These are phyloP conservation scores for Sporothrix brunneoviolacea DNA, from an alignment of 2,329 filamentous ascomycete genomes.

Conservation along the genomic window DNA sequence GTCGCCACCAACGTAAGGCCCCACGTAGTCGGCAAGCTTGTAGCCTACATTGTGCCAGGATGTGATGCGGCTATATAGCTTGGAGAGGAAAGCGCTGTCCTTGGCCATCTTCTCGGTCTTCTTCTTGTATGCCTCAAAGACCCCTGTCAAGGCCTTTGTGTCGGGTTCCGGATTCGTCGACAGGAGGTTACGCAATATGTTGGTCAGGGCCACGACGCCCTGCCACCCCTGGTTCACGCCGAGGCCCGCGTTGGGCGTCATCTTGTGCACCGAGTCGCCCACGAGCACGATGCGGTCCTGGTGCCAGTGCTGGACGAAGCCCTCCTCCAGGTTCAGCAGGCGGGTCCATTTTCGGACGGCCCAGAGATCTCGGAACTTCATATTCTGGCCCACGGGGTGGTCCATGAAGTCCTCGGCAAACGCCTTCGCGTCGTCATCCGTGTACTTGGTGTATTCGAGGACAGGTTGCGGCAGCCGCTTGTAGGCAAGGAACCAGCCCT, in stretches of 20 bases:
- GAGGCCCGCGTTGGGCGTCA: constrained; percentile 14
- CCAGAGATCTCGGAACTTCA: constrained; percentile 12
- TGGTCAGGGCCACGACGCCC: constrained; percentile 13
- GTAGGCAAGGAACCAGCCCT: constrained; percentile 15
- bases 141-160: not conserved
- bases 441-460: not conserved
- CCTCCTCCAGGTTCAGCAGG: constrained; percentile 28
- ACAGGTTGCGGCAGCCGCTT: not conserved
- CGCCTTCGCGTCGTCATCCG: constrained; percentile 5
- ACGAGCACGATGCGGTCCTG: constrained; percentile 61
- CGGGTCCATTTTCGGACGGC: not conserved
- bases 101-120: constrained; percentile 1
- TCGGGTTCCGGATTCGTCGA: not conserved
- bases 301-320: constrained; percentile 88
- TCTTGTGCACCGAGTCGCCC: constrained; percentile 13
- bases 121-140: constrained; percentile 7
- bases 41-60: constrained; percentile 9
- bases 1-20: constrained; percentile 11
- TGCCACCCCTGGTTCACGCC: constrained; percentile 11
- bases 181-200: constrained; percentile 4
- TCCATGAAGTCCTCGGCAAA: constrained; percentile 10
- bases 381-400: not conserved
- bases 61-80: constrained; percentile 7
- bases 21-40: constrained; percentile 6
- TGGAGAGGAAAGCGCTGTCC: not conserved